Evolutionary conservation across 768 basidiomycete species (phyloP).

Genomic region (Baorangia bicolor): DNA sequence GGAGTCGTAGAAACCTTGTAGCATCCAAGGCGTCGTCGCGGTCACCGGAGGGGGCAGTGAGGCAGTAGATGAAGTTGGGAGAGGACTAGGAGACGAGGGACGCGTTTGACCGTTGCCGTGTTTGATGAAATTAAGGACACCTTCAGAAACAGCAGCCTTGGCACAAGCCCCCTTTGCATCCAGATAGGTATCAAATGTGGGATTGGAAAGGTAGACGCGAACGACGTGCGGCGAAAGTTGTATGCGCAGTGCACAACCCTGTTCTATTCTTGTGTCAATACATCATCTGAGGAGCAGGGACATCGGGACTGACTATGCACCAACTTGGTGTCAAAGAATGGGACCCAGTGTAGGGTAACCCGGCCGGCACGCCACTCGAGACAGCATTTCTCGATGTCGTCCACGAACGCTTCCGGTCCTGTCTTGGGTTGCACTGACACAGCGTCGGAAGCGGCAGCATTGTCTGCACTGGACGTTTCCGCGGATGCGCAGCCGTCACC

Average conservation of each 20-base stretch:
- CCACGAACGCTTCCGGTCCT: slow-evolving; percentile 20
- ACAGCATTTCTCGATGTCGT: slow-evolving; percentile 55
- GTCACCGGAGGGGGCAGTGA: slow-evolving; percentile 3
- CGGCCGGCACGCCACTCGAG: slow-evolving; percentile 50
- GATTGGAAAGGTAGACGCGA: slow-evolving; percentile 51
- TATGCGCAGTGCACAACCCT: slow-evolving; percentile 59
- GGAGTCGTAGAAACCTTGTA: slow-evolving; percentile 62
- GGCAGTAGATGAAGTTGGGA: neutral
- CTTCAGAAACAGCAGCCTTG: slow-evolving; percentile 48
- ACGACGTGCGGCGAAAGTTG: slow-evolving; percentile 48
- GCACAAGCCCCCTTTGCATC: slow-evolving; percentile 58
- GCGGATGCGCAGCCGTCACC: slow-evolving; percentile 40
- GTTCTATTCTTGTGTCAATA: slow-evolving; percentile 31
- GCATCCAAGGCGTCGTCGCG: slow-evolving; percentile 31
- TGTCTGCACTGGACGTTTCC: neutral
- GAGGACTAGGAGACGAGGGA: slow-evolving; percentile 29
- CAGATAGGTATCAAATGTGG: slow-evolving; percentile 38
- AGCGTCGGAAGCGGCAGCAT: neutral
- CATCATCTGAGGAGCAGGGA: neutral
- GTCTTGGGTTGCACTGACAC: neutral
- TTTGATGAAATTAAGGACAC: slow-evolving; percentile 58
- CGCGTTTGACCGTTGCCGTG: slow-evolving; percentile 50
- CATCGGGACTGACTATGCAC: slow-evolving; percentile 39
- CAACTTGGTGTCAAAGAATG: slow-evolving; percentile 46
- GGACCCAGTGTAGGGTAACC: slow-evolving; percentile 55